A percentile compares a stretch with the other conserved stretches of the same genome.
Evolutionary conservation across 2,329 filamentous ascomycete genomes (phyloP).

Genomic region (Septoria petroselini): DNA sequence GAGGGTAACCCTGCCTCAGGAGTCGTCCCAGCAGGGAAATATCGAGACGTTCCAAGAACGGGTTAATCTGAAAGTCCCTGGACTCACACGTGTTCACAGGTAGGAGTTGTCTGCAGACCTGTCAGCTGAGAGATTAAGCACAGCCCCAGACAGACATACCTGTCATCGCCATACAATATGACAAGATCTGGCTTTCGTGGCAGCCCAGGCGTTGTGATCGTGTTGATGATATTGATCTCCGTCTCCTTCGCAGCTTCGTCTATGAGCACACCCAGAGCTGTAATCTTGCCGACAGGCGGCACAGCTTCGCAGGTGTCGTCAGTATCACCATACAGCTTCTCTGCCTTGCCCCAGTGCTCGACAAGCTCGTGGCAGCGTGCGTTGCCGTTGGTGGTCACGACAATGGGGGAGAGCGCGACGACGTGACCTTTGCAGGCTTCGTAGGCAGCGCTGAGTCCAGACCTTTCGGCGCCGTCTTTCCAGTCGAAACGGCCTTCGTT

Average conservation of each 20-base stretch:
- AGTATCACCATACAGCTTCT: constrained; percentile 3
- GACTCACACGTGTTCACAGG: constrained; percentile 20
- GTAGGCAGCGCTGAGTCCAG: neutral
- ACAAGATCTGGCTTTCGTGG: constrained; percentile 12
- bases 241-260: constrained; percentile 23
- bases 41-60: constrained; percentile 17
- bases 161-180: constrained; percentile 23
- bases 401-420: neutral
- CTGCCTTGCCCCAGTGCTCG: neutral
- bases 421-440: constrained; percentile 5
- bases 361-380: constrained; percentile 5
- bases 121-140: neutral
- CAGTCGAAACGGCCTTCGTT: neutral
- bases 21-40: constrained; percentile 19
- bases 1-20: constrained; percentile 17
- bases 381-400: constrained; percentile 10
- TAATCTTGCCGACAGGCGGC: neutral
- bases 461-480: neutral
- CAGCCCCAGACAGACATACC: neutral
- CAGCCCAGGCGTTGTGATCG: constrained; percentile 18
- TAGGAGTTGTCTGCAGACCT: constrained; percentile 16
- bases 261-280: constrained; percentile 15
- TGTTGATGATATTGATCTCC: constrained; percentile 21
- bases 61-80: constrained; percentile 14
- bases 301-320: neutral